Percentiles rank a stretch among this genome's conserved stretches.
Conservation (phyloP, 2,329 filamentous ascomycete species). For the Podosphaera fusca region DNA sequence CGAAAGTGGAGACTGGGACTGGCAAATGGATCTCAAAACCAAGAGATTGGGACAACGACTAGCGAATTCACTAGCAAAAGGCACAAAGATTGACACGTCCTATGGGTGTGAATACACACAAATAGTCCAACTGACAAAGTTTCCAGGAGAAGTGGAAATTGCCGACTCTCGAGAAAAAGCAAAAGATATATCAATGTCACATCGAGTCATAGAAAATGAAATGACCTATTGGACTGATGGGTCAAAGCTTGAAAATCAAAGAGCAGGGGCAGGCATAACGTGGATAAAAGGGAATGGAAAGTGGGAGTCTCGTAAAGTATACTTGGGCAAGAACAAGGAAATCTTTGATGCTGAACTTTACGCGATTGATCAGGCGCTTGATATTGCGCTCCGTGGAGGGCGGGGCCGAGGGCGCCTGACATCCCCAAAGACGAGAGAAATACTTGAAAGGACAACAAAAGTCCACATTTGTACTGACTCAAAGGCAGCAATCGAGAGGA, state of each 20-base stretch:
- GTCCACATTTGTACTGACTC: neutral
- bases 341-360: neutral
- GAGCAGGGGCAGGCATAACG: neutral
- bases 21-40: neutral
- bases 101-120: neutral
- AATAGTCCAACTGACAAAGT: neutral
- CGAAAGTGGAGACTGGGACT: neutral
- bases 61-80: neutral
- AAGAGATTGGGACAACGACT: neutral
- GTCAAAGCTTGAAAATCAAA: neutral
- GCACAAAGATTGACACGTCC: neutral
- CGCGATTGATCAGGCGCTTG: neutral
- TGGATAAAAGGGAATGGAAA: neutral
- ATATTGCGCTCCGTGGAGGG: neutral
- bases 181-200: neutral
- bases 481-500: neutral
- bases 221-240: neutral
- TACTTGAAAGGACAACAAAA: neutral
- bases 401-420: neutral
- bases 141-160: neutral
- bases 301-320: neutral
- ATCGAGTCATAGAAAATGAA: neutral
- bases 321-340: neutral
- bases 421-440: neutral
- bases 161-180: neutral